phyloP scores from a whole-genome alignment of 306 rosid genomes.

The Hylodesmum podocarpum region DNA sequence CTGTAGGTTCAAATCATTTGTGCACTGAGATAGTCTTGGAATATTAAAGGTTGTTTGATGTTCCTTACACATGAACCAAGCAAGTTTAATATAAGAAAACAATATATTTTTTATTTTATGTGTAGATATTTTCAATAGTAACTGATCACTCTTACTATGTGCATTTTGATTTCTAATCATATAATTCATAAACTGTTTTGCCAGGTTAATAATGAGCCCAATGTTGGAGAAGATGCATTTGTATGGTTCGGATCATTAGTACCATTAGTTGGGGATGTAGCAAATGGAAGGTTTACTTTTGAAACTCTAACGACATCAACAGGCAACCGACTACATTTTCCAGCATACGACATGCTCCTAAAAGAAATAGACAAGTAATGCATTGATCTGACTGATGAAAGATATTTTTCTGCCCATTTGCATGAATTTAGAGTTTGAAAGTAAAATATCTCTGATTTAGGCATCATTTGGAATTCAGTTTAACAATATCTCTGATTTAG shows the following conservation, averaged over 20 bases:
- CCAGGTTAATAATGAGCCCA: constrained; percentile 63
- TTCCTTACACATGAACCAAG: constrained; percentile 1
- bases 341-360: constrained; percentile 71
- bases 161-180: constrained; percentile 4
- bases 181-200: not conserved
- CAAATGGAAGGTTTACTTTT: constrained; percentile 81
- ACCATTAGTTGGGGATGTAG: constrained; percentile 69
- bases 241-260: constrained; percentile 83
- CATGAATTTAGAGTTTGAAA: constrained; percentile 15
- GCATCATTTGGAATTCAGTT: not conserved
- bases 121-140: not conserved
- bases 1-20: too few relatives aligned
- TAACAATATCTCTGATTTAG: not conserved
- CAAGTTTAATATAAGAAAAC: not conserved
- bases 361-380: constrained; percentile 75
- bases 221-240: constrained; percentile 88
- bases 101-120: not conserved
- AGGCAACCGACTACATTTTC: constrained; percentile 74
- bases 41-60: not conserved
- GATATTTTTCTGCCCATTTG: not conserved
- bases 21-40: not conserved
- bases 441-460: not conserved
- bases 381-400: constrained; percentile 7
- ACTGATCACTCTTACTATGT: not conserved
- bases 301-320: constrained; percentile 81